Percentiles rank a stretch among this genome's conserved stretches.
phyloP scores from a whole-genome alignment of 1,284 basidiomycete genomes.

The Irpex sp. region DNA sequence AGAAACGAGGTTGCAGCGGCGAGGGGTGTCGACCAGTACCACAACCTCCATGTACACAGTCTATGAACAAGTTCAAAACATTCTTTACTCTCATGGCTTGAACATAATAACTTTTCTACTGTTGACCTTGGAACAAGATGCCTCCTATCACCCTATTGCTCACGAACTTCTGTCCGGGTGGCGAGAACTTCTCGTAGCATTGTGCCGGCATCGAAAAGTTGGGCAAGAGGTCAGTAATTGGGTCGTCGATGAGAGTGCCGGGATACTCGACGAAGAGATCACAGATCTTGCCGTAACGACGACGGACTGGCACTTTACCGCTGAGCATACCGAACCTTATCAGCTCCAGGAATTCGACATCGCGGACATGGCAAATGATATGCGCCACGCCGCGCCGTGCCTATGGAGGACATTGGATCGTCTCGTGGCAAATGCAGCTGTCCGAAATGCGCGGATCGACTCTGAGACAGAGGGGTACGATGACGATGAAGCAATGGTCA shows the following conservation, averaged over 20 bases:
- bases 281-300: not conserved
- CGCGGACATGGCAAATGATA: not conserved
- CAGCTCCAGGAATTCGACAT: not conserved
- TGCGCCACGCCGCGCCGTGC: not conserved
- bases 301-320: not conserved
- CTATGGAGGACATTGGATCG: not conserved
- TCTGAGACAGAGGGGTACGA: not conserved
- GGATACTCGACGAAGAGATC: not conserved
- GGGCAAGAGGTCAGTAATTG: not conserved
- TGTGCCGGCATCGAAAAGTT: not conserved
- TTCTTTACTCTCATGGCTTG: not conserved
- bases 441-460: not conserved
- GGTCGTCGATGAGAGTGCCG: not conserved
- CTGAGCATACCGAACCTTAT: not conserved
- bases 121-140: not conserved
- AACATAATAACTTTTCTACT: not conserved
- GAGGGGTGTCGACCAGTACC: not conserved
- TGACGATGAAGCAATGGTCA: not conserved
- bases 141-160: not conserved
- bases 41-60: not conserved
- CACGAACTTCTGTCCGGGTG: not conserved
- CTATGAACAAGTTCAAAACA: not conserved
- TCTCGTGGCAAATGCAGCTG: too few relatives aligned
- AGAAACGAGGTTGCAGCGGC: not conserved
- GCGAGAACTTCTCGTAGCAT: not conserved